Evolutionary conservation across 2,329 filamentous ascomycete genomes (phyloP).

Genomic region (Fusarium phyllophilum): DNA sequence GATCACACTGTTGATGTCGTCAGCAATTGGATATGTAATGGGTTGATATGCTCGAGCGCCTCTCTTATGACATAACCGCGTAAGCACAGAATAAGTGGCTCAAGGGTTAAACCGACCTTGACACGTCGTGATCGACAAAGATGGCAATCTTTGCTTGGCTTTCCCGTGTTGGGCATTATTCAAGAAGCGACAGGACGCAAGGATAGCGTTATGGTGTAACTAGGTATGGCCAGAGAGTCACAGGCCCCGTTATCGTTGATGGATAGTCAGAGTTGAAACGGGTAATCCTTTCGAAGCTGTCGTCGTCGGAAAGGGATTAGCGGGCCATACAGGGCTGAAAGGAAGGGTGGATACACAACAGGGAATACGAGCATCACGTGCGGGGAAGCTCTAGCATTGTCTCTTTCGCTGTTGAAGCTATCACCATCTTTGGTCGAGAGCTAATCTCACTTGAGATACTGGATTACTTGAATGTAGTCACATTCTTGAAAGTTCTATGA

Average conservation of each 20-base stretch:
- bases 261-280: conserved; percentile 34
- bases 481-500: neutral
- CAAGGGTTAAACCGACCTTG: conserved; percentile 47
- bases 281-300: conserved; percentile 44
- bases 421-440: neutral
- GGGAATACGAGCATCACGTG: conserved; percentile 25
- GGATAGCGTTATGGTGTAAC: neutral
- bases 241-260: conserved; percentile 13
- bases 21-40: conserved; percentile 4
- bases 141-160: conserved; percentile 54
- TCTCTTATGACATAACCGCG: conserved; percentile 8
- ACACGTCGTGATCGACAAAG: conserved; percentile 54
- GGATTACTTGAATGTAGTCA: neutral
- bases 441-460: neutral
- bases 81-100: conserved; percentile 4
- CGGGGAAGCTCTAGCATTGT: neutral
- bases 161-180: conserved; percentile 54
- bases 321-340: conserved; percentile 29
- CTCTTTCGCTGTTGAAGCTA: neutral
- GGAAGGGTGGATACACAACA: neutral
- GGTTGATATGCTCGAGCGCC: neutral
- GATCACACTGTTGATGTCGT: conserved; percentile 50
- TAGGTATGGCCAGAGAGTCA: neutral
- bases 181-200: neutral
- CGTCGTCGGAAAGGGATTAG: conserved; percentile 35